Conservation (phyloP, 192 early-diverging fungal species). For the Umbelopsis ramanniana region DNA sequence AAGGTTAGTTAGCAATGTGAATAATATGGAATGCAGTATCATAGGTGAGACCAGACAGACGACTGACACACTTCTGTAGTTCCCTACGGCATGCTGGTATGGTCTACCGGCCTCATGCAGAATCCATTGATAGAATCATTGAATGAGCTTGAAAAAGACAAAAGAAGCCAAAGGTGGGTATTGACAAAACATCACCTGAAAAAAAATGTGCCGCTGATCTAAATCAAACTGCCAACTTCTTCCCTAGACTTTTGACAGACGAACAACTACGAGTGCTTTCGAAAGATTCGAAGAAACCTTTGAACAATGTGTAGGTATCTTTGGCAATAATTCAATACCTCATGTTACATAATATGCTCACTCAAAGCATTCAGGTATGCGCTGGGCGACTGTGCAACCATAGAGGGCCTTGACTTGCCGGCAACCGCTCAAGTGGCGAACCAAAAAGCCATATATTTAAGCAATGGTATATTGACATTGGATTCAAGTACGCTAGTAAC, state of each 20-base stretch:
- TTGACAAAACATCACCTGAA: too few relatives aligned
- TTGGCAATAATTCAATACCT: not conserved
- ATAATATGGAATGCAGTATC: not conserved
- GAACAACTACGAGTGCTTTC: constrained; percentile 74
- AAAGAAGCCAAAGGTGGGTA: constrained; percentile 32
- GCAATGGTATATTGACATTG: constrained; percentile 45
- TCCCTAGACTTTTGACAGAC: constrained; percentile 71
- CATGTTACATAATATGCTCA: not conserved
- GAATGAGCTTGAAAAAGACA: constrained; percentile 43
- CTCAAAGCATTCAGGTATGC: constrained; percentile 62
- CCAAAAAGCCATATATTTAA: constrained; percentile 72
- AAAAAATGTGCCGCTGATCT: not conserved
- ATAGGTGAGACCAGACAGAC: not conserved
- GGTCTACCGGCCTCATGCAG: constrained; percentile 77
- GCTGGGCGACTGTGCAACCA: constrained; percentile 88
- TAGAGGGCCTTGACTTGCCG: constrained; percentile 76
- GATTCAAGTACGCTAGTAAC: too few relatives aligned
- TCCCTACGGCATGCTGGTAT: constrained; percentile 73
- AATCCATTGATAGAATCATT: constrained; percentile 62
- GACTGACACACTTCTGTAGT: constrained; percentile 22
- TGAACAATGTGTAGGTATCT: constrained; percentile 55
- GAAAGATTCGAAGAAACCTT: constrained; percentile 55
- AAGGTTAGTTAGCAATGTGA: constrained; percentile 30
- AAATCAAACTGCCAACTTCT: not conserved
- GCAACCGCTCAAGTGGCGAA: constrained; percentile 86